Conservation (phyloP, 768 basidiomycete genomes). For the Suillus luteus region DNA sequence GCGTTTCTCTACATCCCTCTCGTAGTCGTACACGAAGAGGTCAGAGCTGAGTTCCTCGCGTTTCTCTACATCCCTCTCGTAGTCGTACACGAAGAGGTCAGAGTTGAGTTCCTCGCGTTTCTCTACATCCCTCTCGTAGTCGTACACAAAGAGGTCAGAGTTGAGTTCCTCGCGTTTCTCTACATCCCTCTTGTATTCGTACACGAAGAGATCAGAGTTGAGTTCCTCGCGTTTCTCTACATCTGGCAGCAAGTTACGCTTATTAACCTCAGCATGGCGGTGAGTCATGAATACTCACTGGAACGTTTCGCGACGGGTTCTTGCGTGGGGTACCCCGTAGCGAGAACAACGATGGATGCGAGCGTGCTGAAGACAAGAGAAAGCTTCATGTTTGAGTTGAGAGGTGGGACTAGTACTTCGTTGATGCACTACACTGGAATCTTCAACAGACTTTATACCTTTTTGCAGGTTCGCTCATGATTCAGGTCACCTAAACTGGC, state of each 20-base stretch:
- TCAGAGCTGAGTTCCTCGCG: conserved; percentile 25
- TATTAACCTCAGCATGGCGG: not conserved
- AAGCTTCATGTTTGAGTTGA: not conserved
- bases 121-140: not conserved
- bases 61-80: not conserved
- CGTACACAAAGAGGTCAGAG: conserved; percentile 14
- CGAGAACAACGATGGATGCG: too few species aligned
- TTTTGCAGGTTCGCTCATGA: too few species aligned
- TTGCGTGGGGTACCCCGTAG: not conserved
- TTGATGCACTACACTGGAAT: not conserved
- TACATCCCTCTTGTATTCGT: not conserved
- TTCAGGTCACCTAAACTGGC: too few species aligned
- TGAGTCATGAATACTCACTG: not conserved
- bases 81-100: too few species aligned
- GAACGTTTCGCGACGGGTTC: not conserved
- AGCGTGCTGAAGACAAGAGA: too few species aligned
- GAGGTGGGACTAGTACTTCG: not conserved
- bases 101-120: conserved; percentile 26
- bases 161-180: conserved; percentile 20
- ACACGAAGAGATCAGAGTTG: not conserved
- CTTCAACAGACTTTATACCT: too few species aligned
- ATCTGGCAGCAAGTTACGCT: not conserved
- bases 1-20: not conserved
- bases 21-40: too few species aligned
- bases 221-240: not conserved